A percentile compares a stretch with the other conserved stretches of the same genome.
These are phyloP conservation scores for Elsinoe fawcettii DNA, from an alignment of 2,329 filamentous ascomycete species.

Conservation along the genomic window DNA sequence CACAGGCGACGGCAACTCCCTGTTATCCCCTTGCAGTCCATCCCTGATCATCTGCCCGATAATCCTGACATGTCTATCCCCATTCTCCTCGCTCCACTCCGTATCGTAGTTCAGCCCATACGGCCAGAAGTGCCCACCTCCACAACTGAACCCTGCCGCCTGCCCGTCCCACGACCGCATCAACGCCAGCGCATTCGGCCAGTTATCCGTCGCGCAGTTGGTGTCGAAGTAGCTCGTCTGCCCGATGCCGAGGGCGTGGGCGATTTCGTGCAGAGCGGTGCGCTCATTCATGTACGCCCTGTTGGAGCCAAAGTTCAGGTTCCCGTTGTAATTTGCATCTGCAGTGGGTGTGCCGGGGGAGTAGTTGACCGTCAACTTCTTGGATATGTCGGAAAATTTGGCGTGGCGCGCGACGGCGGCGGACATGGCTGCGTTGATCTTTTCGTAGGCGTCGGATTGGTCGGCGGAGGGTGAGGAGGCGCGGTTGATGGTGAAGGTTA, in stretches of 20 bases:
- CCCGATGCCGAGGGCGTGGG: constrained; percentile 4
- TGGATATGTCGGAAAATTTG: neutral
- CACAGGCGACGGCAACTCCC: no score
- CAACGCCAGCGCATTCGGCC: constrained; percentile 14
- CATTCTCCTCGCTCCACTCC: constrained; percentile 16
- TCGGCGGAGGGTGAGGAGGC: neutral
- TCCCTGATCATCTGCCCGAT: neutral
- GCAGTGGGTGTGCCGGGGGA: neutral
- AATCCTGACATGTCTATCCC: constrained; percentile 1
- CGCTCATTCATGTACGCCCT: constrained; percentile 17
- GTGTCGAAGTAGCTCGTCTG: constrained; percentile 9
- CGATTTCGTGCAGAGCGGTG: constrained; percentile 18
- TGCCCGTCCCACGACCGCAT: constrained; percentile 16
- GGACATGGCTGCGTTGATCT: neutral
- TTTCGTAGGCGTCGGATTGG: neutral
- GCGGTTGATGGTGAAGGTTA: neutral
- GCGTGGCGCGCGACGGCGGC: neutral
- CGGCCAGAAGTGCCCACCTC: constrained; percentile 17
- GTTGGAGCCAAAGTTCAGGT: constrained; percentile 17
- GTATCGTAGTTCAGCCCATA: constrained; percentile 19
- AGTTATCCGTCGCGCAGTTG: constrained; percentile 12
- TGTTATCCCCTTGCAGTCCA: neutral
- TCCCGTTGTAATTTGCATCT: neutral
- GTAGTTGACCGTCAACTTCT: neutral
- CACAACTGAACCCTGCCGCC: constrained; percentile 15